A percentile compares a stretch with the other conserved stretches of the same genome.
Conservation (phyloP, 176 grass and related monocot genomes). For the Puccinellia tenuiflora region DNA sequence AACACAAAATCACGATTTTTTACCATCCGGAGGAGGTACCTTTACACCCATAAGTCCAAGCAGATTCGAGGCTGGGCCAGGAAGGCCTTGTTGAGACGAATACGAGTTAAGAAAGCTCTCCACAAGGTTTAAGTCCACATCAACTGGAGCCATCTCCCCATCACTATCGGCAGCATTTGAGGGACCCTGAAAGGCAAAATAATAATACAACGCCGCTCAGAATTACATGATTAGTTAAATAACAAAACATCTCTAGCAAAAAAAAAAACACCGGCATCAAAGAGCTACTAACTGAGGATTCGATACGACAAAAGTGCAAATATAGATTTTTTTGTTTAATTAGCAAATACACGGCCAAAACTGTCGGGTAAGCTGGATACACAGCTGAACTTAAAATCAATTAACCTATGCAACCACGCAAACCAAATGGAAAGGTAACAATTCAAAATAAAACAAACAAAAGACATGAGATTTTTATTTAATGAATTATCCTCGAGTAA, state of each 20-base stretch:
- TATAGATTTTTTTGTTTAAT: neutral
- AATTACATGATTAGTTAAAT: neutral
- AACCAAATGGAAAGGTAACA: neutral
- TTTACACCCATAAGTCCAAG: constrained; percentile 92
- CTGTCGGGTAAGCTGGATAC: neutral
- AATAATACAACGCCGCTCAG: neutral
- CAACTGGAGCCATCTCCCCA: constrained; percentile 72
- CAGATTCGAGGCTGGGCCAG: constrained; percentile 84
- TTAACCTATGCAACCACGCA: neutral
- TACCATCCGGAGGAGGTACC: constrained; percentile 59
- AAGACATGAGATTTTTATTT: neutral
- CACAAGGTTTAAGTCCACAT: constrained; percentile 89
- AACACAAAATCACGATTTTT: constrained; percentile 30
- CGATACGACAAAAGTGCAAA: neutral
- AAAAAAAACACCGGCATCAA: neutral
- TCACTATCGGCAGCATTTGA: constrained; percentile 46
- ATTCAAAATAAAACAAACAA: neutral
- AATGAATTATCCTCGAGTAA: neutral
- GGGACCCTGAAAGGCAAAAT: constrained; percentile 50
- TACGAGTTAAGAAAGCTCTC: constrained; percentile 84
- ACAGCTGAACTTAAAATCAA: neutral
- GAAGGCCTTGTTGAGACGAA: constrained; percentile 88
- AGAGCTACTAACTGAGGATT: neutral
- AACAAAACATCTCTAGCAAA: neutral
- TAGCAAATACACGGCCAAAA: neutral